A percentile compares a stretch with the other conserved stretches of the same genome.
Conservation (phyloP, 768 basidiomycete genomes). For the Agaricus blazei region DNA sequence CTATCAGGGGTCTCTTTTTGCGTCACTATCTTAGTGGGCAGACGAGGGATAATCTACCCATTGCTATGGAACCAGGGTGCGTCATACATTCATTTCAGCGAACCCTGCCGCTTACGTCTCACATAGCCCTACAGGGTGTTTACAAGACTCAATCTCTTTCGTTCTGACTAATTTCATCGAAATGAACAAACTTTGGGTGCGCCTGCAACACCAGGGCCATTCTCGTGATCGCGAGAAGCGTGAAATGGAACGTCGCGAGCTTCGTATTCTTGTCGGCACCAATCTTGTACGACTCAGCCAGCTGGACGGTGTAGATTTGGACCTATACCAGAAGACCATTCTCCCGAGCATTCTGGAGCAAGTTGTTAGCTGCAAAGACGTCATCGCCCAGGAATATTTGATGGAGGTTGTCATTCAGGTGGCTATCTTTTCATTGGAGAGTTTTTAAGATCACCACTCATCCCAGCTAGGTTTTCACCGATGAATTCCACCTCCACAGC, state of each 20-base stretch:
- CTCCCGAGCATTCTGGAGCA: slow-evolving; percentile 94
- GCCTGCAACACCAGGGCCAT: slow-evolving; percentile 96
- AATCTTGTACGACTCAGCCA: slow-evolving; percentile 95
- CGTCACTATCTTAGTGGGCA: slow-evolving; percentile 96
- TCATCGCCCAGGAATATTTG: slow-evolving; percentile 97
- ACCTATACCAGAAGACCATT: slow-evolving; percentile 82
- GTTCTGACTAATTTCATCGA: slow-evolving; percentile 99
- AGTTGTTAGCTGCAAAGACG: slow-evolving; percentile 97
- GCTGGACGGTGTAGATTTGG: slow-evolving; percentile 93
- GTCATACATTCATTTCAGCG: slow-evolving; percentile 16
- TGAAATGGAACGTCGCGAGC: slow-evolving; percentile 90
- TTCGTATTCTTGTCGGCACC: slow-evolving; percentile 95
- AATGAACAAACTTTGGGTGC: slow-evolving; percentile 99
- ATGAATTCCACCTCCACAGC: slow-evolving; percentile 95
- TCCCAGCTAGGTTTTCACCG: slow-evolving; percentile 81
- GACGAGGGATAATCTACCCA: slow-evolving; percentile 91
- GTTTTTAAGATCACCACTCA: slow-evolving; percentile 2
- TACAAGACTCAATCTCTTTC: slow-evolving; percentile 94
- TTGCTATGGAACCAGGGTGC: slow-evolving; percentile 81
- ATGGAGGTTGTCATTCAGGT: slow-evolving; percentile 99
- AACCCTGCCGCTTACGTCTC: not conserved
- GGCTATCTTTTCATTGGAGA: not conserved
- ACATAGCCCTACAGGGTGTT: slow-evolving; percentile 73
- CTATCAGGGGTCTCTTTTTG: slow-evolving; percentile 93
- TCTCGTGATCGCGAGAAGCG: slow-evolving; percentile 96